These are phyloP conservation scores for Knoxdaviesia capensis DNA, from an alignment of 2,329 filamentous ascomycete genomes.

Conservation along the genomic window DNA sequence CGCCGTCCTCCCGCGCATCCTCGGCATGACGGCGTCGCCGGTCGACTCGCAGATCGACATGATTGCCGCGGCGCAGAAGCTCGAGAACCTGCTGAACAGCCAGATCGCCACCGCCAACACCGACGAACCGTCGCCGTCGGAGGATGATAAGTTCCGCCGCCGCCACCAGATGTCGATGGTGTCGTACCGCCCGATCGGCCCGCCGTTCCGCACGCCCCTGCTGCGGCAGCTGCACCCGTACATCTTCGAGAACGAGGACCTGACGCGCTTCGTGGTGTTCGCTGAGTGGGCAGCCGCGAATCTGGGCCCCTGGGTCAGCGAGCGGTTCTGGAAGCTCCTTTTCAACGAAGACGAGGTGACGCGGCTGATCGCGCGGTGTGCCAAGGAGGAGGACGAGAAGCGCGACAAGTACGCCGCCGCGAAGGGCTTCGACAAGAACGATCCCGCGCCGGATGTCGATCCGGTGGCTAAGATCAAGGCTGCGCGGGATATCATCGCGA, in stretches of 20 bases:
- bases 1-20: slow-evolving; percentile 46
- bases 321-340: slow-evolving; percentile 57
- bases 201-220: slow-evolving; percentile 42
- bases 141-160: slow-evolving; percentile 7
- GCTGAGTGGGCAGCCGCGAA: slow-evolving; percentile 39
- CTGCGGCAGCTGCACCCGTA: slow-evolving; percentile 31
- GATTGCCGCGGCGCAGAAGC: slow-evolving; percentile 43
- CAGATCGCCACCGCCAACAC: slow-evolving; percentile 57
- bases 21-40: slow-evolving; percentile 95
- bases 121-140: slow-evolving; percentile 9
- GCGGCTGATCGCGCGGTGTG: slow-evolving; percentile 36
- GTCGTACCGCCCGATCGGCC: slow-evolving; percentile 21
- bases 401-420: slow-evolving; percentile 9
- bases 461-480: no score
- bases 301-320: slow-evolving; percentile 69
- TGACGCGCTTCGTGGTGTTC: slow-evolving; percentile 38
- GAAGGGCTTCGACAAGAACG: no score
- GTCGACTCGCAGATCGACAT: slow-evolving; percentile 68
- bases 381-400: slow-evolving; percentile 5
- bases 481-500: no score
- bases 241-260: slow-evolving; percentile 18
- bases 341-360: slow-evolving; percentile 40
- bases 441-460: no score
- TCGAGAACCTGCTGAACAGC: slow-evolving; percentile 61
- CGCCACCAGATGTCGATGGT: slow-evolving; percentile 28